Evolutionary conservation across 805 yeast species (phyloP).

Genomic region (Metschnikowia reukaufii): DNA sequence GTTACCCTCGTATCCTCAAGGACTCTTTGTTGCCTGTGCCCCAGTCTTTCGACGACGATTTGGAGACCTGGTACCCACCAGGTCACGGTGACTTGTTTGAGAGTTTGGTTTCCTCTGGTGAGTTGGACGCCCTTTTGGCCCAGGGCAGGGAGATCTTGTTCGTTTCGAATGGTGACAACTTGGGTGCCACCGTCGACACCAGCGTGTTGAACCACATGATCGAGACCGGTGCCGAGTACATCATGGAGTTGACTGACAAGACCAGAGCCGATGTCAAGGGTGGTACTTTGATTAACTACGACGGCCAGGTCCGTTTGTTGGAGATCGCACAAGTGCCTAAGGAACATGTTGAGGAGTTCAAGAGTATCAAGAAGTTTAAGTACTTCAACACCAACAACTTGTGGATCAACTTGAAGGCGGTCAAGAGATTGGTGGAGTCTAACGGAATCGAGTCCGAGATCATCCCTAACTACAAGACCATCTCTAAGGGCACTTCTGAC

Average conservation of each 20-base stretch:
- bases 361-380: constrained; percentile 95
- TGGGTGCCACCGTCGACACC: constrained; percentile 97
- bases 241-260: constrained; percentile 98
- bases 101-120: constrained; percentile 84
- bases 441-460: constrained; percentile 86
- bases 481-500: constrained; percentile 74
- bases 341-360: constrained; percentile 97
- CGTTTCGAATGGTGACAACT: constrained; percentile 96
- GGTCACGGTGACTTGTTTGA: constrained; percentile 99
- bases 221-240: constrained; percentile 87
- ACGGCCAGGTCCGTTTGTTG: constrained; percentile 88
- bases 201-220: constrained; percentile 90
- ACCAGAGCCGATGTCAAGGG: constrained; percentile 99
- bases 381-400: constrained; percentile 97
- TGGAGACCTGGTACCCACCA: constrained; percentile 98
- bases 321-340: constrained; percentile 99
- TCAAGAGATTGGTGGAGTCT: constrained; percentile 85
- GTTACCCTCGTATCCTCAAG: constrained; percentile 92
- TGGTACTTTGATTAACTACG: constrained; percentile 96
- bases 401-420: constrained; percentile 94
- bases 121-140: constrained; percentile 81
- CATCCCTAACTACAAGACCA: constrained; percentile 89
- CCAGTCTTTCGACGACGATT: constrained; percentile 62
- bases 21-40: constrained; percentile 98
- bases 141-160: constrained; percentile 94